Base-by-base conservation (phyloP, 495 filamentous ascomycete species). In the Penicillium pulvis region DNA sequence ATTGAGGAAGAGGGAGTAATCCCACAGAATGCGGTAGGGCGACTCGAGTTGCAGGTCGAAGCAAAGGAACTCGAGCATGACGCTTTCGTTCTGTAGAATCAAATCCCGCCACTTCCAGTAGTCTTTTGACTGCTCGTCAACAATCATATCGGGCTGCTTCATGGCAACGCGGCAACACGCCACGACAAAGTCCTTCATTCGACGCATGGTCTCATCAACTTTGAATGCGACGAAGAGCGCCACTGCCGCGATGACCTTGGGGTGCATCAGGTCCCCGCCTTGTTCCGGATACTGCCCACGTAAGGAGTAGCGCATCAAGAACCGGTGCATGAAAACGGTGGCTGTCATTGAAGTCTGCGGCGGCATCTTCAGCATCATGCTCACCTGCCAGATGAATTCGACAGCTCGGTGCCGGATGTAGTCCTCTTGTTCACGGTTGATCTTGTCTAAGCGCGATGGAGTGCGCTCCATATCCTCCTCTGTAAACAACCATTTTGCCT, bases 91-190 rank as follows among this genome's bases (percentile, higher is more conserved):
- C 60, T 86, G 85, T 3, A 97, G 79, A 46, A 99, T 93, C 53
- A 87, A 92, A 66, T 99, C 94, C 48, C 90, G 85, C 94, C 94
- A 98, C 68, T 85, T 81, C 94, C 94, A 98, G 69, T 90, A 98
- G 60, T 98, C 94, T 61, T 96, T 97, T 43, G 87, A 90, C 70
- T 97, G 92, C 71, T 97, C 94, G 66, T 98, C 93, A 24, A 98
- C 88, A 11, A 89, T 72, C 53, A 96, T 81, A 64, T 90, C 87
- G 8, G 89, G 78, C 63, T 98, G 89, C 75, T 98, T 98, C 70
- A 96, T 93, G 30, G 93, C 95, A 14, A 97, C 93, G 58, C 92
- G 91, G 50, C 91, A 92, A 65, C 93, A 95, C 0, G 93, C 90
- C 23, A 96, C 85, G 56, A 98, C 90, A 33, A 98, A 77, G 59